Evolutionary conservation across 2,329 filamentous ascomycete genomes (phyloP), one percentile per base, ranked within the genome.

Genomic region (Tolypocladium sp.): DNA sequence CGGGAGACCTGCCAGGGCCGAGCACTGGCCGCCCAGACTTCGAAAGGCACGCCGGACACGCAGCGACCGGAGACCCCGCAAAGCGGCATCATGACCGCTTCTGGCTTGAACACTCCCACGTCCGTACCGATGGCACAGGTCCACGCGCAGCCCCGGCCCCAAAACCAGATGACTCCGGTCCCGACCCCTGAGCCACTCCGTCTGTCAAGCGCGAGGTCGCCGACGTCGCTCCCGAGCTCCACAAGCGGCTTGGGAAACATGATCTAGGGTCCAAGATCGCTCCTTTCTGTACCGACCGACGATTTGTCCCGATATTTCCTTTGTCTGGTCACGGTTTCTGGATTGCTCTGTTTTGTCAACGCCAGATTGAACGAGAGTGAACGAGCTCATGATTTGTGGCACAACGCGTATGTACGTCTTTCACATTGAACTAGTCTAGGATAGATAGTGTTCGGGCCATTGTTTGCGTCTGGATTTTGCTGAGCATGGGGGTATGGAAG

Each of bases 1-100:
- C 80, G 87, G 53, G 86, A 89, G 68, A 85, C 78, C 67, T 83
- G 77, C 65, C 80, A 49, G 41, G 57, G 37, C 54, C 60, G 60
- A 59, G 65, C 69, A 51, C 67, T 77, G 49, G 74, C 70, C 76
- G 35, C 75, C 73, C 58, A 76, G 76, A 68, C 70, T 75, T 10
- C 57, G 3, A 83, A 79, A 68, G 73, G 77, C 51, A 81, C 79
- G 68, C 69, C 71, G 30, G 79, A 83, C 63, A 69, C 73, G 33
- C 75, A 71, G 57, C 70, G 69, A 59, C 72, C 71, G 20, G 63
- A 66, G 46, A 70, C 69, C 6, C 66, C 71, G 10, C 70, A 71
- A 54, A 63, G 66, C 58, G 33, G 35, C 13, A 49, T 44, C 42
- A 58, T 63, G 44, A 41, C 63, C 20, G 58, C 63, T 33, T 66